Evolutionary conservation across 2,329 filamentous ascomycete species (phyloP).

Genomic region (Fusarium penzigii): DNA sequence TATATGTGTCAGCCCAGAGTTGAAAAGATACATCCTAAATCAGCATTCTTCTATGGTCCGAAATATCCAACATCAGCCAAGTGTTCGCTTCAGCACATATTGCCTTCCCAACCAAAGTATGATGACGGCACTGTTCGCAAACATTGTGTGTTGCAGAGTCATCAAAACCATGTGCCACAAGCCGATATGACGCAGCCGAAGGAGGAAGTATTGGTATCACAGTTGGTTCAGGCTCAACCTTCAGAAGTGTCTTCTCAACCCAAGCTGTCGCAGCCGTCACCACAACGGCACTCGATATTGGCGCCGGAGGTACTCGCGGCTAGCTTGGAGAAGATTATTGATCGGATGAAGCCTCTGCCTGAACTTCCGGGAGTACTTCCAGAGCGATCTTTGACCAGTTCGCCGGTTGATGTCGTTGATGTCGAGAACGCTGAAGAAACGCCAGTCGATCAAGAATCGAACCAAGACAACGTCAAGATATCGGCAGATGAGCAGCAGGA

Average conservation of each 20-base stretch:
- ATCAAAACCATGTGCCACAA: neutral
- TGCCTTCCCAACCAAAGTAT: neutral
- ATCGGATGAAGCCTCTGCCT: neutral
- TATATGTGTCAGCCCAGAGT: neutral
- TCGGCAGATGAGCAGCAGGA: neutral
- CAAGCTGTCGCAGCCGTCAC: neutral
- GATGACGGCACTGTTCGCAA: neutral
- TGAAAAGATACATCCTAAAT: neutral
- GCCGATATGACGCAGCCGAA: neutral
- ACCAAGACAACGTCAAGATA: neutral
- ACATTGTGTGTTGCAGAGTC: neutral
- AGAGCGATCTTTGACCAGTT: neutral
- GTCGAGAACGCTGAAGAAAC: neutral
- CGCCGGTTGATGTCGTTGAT: neutral
- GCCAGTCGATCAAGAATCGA: neutral
- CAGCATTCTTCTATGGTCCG: constrained; percentile 17
- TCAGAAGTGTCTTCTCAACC: neutral
- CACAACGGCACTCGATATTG: neutral
- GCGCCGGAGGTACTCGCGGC: neutral
- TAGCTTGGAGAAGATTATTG: neutral
- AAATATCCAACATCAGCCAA: constrained; percentile 1
- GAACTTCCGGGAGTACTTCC: neutral
- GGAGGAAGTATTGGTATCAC: neutral
- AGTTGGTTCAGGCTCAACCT: neutral
- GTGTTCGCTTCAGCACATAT: neutral